Conservation (phyloP, 805 yeast genomes). For the Scheffersomyces ergatensis region DNA sequence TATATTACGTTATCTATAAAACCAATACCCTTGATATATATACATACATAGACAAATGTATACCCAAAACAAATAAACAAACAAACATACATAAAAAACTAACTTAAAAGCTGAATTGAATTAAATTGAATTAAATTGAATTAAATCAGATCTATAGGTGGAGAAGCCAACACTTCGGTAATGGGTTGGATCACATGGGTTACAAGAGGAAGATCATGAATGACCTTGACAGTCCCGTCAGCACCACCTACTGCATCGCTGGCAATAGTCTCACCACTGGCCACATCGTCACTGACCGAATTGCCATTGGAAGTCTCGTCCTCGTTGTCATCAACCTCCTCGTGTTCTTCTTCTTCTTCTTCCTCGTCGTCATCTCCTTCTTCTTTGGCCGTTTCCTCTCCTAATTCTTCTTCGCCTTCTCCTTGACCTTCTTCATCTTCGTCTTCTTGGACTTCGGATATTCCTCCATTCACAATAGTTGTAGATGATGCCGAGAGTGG, state of each 20-base stretch:
- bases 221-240: no score
- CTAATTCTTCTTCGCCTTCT: neutral
- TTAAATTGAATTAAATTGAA: no score
- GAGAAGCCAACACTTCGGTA: no score
- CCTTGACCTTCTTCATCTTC: neutral
- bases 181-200: no score
- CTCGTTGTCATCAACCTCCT: neutral
- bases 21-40: no score
- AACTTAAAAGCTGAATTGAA: no score
- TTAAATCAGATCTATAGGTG: no score
- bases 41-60: no score
- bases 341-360: neutral
- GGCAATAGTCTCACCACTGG: neutral
- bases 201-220: no score
- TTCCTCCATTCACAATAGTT: neutral
- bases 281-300: neutral
- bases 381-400: neutral
- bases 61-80: no score
- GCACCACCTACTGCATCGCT: neutral
- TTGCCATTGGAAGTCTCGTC: neutral
- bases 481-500: neutral
- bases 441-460: neutral
- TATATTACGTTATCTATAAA: no score
- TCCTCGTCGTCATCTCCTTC: neutral
- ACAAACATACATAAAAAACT: no score